Percentiles rank a stretch among this genome's conserved stretches.
Conservation (phyloP, 768 basidiomycete genomes). For the Boletus speciosus region DNA sequence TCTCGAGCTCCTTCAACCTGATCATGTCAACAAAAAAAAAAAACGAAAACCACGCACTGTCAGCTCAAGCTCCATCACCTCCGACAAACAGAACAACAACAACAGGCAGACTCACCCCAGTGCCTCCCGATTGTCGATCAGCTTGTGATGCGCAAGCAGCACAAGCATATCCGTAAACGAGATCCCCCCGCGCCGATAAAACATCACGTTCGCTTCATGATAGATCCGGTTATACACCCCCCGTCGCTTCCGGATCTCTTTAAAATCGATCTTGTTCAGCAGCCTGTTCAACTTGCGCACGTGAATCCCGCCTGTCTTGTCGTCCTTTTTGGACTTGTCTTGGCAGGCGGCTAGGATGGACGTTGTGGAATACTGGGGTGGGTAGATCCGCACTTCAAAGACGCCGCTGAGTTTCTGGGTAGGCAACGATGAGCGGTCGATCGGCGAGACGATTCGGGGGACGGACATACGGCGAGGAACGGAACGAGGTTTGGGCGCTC, state of each 20-base stretch:
- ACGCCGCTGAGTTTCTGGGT: slow-evolving; percentile 75
- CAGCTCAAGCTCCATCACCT: neutral
- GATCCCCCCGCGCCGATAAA: slow-evolving; percentile 73
- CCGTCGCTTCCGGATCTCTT: slow-evolving; percentile 60
- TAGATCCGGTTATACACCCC: slow-evolving; percentile 72
- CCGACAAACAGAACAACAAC: neutral
- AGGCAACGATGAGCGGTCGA: neutral
- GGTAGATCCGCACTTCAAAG: slow-evolving; percentile 87
- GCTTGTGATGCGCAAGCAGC: slow-evolving; percentile 84
- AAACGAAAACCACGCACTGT: neutral
- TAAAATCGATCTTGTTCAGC: slow-evolving; percentile 64
- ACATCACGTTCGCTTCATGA: slow-evolving; percentile 79
- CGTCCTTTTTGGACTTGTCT: slow-evolving; percentile 33
- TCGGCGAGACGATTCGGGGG: neutral
- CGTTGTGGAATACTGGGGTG: slow-evolving; percentile 57
- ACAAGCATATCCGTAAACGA: slow-evolving; percentile 89
- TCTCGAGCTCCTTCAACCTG: slow-evolving; percentile 80
- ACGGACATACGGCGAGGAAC: slow-evolving; percentile 73
- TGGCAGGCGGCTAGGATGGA: slow-evolving; percentile 55
- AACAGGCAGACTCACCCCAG: slow-evolving; percentile 56
- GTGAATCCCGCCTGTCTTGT: slow-evolving; percentile 54
- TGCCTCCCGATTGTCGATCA: slow-evolving; percentile 87
- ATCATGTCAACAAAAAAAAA: neutral
- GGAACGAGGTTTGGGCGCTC: slow-evolving; percentile 64
- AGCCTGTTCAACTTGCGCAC: slow-evolving; percentile 55